Percentiles rank a stretch among this genome's conserved stretches.
phyloP scores from a whole-genome alignment of 202 grass and related monocot species.

The Tripidium arundinaceum region DNA sequence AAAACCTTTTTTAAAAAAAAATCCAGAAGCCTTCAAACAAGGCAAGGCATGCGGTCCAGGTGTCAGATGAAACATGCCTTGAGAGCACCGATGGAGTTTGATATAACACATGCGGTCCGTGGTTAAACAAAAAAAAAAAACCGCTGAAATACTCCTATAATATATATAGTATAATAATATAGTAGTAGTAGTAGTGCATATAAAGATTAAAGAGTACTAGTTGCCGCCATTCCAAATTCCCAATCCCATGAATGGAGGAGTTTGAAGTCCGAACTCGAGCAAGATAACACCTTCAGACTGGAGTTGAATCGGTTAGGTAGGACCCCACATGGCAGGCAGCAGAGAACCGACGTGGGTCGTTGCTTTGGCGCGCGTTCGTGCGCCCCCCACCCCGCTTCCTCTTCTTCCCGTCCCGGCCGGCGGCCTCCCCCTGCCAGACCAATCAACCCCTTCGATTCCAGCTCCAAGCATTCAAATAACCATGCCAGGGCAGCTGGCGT shows the following conservation, averaged over 20 bases:
- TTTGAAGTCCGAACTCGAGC: no score
- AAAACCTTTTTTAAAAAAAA: neutral
- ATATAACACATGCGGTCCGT: no score
- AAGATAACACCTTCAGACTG: no score
- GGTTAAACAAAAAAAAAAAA: no score
- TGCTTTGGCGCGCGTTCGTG: neutral
- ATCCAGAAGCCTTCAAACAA: neutral
- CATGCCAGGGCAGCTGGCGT: constrained; percentile 6
- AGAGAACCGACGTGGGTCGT: neutral
- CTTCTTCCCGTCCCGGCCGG: neutral
- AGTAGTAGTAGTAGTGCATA: no score
- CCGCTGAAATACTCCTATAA: no score
- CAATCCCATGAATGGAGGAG: no score
- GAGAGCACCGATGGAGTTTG: no score
- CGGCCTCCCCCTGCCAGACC: neutral
- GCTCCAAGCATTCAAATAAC: constrained; percentile 17
- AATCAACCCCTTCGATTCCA: neutral
- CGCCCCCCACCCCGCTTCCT: neutral
- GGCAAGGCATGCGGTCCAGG: neutral
- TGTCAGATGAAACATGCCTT: no score
- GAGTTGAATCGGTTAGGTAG: neutral
- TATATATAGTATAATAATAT: no score
- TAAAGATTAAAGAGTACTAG: no score
- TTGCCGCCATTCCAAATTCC: no score
- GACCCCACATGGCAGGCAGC: neutral